Percentiles rank a stretch among this genome's conserved stretches.
Conservation (phyloP, 225 moss, liverwort and hornwort genomes). For the Lunularia cruciata region DNA sequence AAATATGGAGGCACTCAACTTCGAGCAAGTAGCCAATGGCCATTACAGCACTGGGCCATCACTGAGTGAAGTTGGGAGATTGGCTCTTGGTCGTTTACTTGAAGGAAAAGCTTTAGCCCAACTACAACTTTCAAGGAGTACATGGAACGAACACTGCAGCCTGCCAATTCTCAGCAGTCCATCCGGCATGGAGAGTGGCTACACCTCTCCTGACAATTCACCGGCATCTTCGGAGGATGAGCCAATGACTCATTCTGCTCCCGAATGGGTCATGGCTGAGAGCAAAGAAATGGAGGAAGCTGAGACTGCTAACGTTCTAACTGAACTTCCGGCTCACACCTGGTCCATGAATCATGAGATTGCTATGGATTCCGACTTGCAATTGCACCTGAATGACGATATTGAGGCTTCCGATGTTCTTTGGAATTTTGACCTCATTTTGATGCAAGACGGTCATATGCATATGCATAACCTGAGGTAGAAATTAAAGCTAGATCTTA, state of each 20-base stretch:
- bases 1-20: not conserved
- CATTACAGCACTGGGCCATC: not conserved
- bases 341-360: not conserved
- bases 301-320: not conserved
- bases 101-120: not conserved
- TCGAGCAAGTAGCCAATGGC: not conserved
- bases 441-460: not conserved
- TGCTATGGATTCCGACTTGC: not conserved
- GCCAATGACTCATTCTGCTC: conserved; percentile 11
- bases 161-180: conserved; percentile 8
- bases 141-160: conserved; percentile 6
- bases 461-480: conserved; percentile 10
- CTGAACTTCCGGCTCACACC: not conserved
- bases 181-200: conserved; percentile 7
- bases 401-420: conserved; percentile 1
- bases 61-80: not conserved
- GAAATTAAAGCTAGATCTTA: not conserved
- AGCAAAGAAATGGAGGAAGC: conserved; percentile 10
- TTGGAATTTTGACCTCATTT: conserved; percentile 15
- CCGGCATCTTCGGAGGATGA: conserved; percentile 16
- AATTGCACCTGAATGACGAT: not conserved
- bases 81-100: not conserved
- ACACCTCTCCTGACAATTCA: conserved; percentile 1
- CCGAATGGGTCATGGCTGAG: conserved; percentile 20
- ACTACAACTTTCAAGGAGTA: not conserved